Evolutionary conservation across 805 yeast species (phyloP).

Genomic region (Scheffersomyces amazonensis): DNA sequence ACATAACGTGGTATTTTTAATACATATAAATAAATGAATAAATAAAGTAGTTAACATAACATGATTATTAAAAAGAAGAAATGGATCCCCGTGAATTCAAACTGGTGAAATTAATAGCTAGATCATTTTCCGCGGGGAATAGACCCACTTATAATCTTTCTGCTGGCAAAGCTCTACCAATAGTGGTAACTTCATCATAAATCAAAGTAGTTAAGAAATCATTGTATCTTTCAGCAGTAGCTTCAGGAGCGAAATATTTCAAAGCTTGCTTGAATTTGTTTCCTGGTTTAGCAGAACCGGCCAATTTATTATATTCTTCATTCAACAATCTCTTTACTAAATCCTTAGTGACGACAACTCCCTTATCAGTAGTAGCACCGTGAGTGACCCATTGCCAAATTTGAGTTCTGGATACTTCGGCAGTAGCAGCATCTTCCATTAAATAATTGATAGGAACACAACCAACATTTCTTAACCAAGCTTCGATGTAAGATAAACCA

Average conservation of each 20-base stretch:
- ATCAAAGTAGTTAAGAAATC: constrained; percentile 76
- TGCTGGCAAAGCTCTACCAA: constrained; percentile 41
- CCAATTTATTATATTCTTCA: constrained; percentile 58
- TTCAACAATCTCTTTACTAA: constrained; percentile 55
- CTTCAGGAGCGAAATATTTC: constrained; percentile 68
- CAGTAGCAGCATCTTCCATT: constrained; percentile 91
- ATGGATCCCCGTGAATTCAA: too few relatives aligned
- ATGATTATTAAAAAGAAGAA: too few relatives aligned
- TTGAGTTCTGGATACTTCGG: constrained; percentile 82
- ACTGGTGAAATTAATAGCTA: too few relatives aligned
- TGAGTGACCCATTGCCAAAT: constrained; percentile 83
- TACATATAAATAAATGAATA: too few relatives aligned
- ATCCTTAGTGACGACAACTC: constrained; percentile 56
- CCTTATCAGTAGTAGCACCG: constrained; percentile 58
- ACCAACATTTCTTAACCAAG: constrained; percentile 81
- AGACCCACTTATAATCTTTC: constrained; percentile 32
- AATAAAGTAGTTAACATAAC: too few relatives aligned
- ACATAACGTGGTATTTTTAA: too few relatives aligned
- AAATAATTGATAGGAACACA: constrained; percentile 82
- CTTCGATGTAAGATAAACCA: constrained; percentile 79
- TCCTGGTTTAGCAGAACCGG: constrained; percentile 47
- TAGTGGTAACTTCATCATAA: constrained; percentile 68
- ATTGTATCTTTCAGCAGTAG: constrained; percentile 67
- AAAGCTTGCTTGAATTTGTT: constrained; percentile 71
- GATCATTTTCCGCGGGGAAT: too few relatives aligned